Evolutionary conservation across 805 yeast genomes (phyloP).

Genomic region (Sugiyamaella americana): DNA sequence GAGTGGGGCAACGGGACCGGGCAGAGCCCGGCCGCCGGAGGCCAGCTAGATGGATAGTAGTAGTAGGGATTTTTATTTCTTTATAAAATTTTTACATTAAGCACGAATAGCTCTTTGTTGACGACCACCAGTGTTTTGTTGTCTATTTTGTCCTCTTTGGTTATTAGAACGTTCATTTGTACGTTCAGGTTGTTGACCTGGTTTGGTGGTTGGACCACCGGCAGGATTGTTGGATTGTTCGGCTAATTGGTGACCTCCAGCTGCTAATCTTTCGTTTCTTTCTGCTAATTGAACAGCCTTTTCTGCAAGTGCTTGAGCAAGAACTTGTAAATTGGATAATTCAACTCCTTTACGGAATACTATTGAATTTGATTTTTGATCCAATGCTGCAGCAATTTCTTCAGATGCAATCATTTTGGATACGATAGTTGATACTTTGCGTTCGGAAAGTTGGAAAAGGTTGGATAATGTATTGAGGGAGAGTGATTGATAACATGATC

Average conservation of each 20-base stretch:
- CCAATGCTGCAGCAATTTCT: slow-evolving; percentile 71
- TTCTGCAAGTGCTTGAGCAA: slow-evolving; percentile 79
- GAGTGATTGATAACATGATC: slow-evolving; percentile 65
- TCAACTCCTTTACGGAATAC: slow-evolving; percentile 73
- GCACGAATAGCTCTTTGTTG: slow-evolving; percentile 9
- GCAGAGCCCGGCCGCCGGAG: neutral
- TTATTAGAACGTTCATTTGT: neutral
- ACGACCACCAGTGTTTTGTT: slow-evolving; percentile 5
- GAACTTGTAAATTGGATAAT: slow-evolving; percentile 76
- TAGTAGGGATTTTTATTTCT: neutral
- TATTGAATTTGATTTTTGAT: slow-evolving; percentile 56
- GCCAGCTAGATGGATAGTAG: neutral
- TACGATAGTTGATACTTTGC: slow-evolving; percentile 55
- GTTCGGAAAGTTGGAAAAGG: slow-evolving; percentile 57
- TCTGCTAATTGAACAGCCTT: slow-evolving; percentile 72
- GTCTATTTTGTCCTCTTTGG: slow-evolving; percentile 7
- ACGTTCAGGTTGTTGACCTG: neutral
- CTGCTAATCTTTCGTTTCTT: slow-evolving; percentile 76
- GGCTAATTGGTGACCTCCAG: slow-evolving; percentile 55
- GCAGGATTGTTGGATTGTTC: slow-evolving; percentile 7
- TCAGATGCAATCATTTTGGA: slow-evolving; percentile 70
- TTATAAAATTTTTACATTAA: neutral
- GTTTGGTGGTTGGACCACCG: slow-evolving; percentile 2
- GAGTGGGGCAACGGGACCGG: neutral
- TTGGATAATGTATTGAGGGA: slow-evolving; percentile 59